Evolutionary conservation across 75 land plant genomes (phyloP).

Genomic region (Pinus taeda): DNA sequence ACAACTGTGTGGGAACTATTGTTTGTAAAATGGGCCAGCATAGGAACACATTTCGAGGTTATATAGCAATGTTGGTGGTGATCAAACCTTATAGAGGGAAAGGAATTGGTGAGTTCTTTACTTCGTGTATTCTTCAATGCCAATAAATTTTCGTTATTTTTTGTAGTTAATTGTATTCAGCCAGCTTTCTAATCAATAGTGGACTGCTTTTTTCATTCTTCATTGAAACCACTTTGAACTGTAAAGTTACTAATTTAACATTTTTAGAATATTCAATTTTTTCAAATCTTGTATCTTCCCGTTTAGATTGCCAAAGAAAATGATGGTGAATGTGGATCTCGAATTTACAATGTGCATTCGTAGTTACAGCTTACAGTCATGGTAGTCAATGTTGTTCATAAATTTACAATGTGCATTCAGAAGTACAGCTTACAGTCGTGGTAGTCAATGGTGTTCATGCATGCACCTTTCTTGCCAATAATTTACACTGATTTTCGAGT

Average conservation of each 20-base stretch:
- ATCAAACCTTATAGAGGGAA: conserved; percentile 89
- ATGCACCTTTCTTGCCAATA: not conserved
- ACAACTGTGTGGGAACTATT: conserved; percentile 87
- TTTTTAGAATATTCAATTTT: not conserved
- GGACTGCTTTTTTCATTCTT: not conserved
- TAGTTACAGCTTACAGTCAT: not conserved
- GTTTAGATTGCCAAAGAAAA: not conserved
- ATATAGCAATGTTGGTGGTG: conserved; percentile 98
- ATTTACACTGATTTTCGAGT: not conserved
- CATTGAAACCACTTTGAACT: not conserved
- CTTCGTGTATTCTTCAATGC: not conserved
- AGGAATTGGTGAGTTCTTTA: conserved; percentile 76
- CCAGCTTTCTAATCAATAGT: not conserved
- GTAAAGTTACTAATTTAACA: not conserved
- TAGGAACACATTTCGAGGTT: conserved; percentile 83
- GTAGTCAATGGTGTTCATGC: not conserved
- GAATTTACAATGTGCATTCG: not conserved
- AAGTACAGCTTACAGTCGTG: not conserved
- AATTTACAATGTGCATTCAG: too few relatives aligned
- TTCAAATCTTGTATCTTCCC: not conserved
- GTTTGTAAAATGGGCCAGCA: conserved; percentile 99
- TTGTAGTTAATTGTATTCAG: not conserved
- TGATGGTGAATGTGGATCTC: not conserved
- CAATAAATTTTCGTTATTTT: not conserved
- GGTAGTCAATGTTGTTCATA: not conserved